phyloP scores from a whole-genome alignment of 78 protist genomes.

The Dictyostelium firmibasis region DNA sequence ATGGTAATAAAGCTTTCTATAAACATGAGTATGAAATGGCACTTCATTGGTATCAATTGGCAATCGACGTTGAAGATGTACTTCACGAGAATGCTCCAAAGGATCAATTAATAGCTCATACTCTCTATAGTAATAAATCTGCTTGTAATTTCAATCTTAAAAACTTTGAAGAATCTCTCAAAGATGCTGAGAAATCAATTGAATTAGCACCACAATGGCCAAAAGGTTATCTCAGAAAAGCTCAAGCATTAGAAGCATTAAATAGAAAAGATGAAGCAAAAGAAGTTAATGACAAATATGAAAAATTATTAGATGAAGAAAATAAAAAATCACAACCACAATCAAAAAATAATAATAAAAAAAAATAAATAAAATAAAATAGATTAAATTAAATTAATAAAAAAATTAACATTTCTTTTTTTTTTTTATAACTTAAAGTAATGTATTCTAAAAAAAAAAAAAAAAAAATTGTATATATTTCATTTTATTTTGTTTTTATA shows the following conservation, averaged over 20 bases:
- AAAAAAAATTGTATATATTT: too few species aligned
- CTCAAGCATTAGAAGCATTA: conserved; percentile 52
- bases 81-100: background rate
- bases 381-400: background rate
- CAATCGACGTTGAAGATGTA: conserved; percentile 53
- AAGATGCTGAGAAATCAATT: conserved; percentile 66
- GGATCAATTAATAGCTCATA: conserved; percentile 12
- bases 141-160: conserved; percentile 40
- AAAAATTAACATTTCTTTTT: too few species aligned
- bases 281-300: conserved; percentile 1
- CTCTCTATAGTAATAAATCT: conserved; percentile 45
- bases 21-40: conserved; percentile 39
- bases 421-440: too few species aligned
- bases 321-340: background rate
- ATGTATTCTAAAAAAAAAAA: too few species aligned
- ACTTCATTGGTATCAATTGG: conserved; percentile 67
- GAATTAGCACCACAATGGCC: conserved; percentile 61
- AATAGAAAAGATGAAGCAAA: conserved; percentile 56
- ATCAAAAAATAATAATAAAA: background rate
- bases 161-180: conserved; percentile 26
- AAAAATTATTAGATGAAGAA: conserved; percentile 24
- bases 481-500: background rate
- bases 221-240: conserved; percentile 57
- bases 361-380: background rate
- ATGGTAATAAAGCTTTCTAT: conserved; percentile 59